Base-by-base conservation (phyloP, 1,139 yeast genomes). In the Hyphopichia khmerensis region DNA sequence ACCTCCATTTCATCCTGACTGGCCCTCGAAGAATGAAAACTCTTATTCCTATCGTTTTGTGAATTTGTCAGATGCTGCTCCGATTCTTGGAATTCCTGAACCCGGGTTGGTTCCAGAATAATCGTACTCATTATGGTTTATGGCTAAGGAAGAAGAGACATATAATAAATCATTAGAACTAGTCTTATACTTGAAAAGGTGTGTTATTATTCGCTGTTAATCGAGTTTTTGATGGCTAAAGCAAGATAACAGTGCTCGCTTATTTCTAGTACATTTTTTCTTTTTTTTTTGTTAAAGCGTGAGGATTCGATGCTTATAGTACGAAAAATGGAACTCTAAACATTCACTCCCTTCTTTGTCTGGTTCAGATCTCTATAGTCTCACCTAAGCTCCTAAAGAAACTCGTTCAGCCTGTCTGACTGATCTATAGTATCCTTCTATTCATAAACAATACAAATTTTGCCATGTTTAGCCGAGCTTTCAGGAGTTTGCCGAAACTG, bases 381-480 rank as follows among this genome's bases (percentile, higher is more conserved):
- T n/a, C n/a, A n/a, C n/a, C n/a, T n/a, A n/a, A n/a, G n/a, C n/a
- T n/a, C n/a, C n/a, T n/a, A n/a, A n/a, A n/a, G n/a, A n/a, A n/a
- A n/a, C n/a, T n/a, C n/a, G n/a, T n/a, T n/a, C n/a, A n/a, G n/a
- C n/a, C n/a, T n/a, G n/a, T n/a, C n/a, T n/a, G n/a, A n/a, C n/a
- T n/a, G n/a, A n/a, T n/a, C n/a, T n/a, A n/a, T n/a, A n/a, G n/a
- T n/a, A n/a, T n/a, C n/a, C n/a, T n/a, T n/a, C n/a, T n/a, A n/a
- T n/a, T n/a, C n/a, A n/a, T n/a, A n/a, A n/a, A n/a, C n/a, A n/a
- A n/a, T n/a, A n/a, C n/a, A n/a, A n/a, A n/a, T n/a, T n/a, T 21
- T 8, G 17, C 13, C 31, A 35, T 35, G 38, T 35, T 35, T 27
- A 26, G 38, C 38, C 38, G 38, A 35, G 23, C 16, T 5, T 35